Evolutionary conservation across 495 filamentous ascomycete genomes (phyloP), one percentile per base, ranked within the genome.

Genomic region (Neurospora sp.): DNA sequence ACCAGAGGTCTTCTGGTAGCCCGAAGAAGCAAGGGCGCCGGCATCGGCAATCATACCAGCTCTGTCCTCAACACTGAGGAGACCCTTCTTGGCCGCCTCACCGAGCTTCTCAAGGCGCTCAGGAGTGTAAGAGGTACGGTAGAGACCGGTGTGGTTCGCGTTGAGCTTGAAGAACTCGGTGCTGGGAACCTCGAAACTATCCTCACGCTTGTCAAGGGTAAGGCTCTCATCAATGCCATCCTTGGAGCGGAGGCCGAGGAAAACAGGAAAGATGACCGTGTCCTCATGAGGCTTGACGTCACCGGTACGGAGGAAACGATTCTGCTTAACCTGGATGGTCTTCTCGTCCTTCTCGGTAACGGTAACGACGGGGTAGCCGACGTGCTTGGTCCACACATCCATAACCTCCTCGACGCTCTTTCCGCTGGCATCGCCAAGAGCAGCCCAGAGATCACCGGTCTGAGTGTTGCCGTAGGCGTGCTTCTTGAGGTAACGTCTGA

Each of bases 31-130:
- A 75, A 99, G 85, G 59, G 96, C 93, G 75, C 94, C 94, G 12
- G 96, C 93, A 80, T 99, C 96, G 39, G 94, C 94, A 75, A 99
- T 91, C 91, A 99, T 93, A 78, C 96, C 96, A 65, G 94, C 94
- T 69, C 95, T 90, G 79, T 98, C 95, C 81, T 97, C 93, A 40
- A 96, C 92, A n/a, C 88, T 92, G 45, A 99, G 85, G n/a, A 95
- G 85, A 2, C 93, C 93, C 18, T 91, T 82, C 80, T 91, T 93
- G n/a, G 93, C 93, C 68, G 93, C 93, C 79, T 93, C 82, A n/a
- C 91, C 91, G 40, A 94, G 87, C 81, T 92, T 92, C 74, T 85
- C 83, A 35, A 93, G 84, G 16, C 91, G 88, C 75, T 88, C 88
- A 4, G 90, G 87, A 8, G 86, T 84, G 81, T 94, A 94, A 3